phyloP scores from a whole-genome alignment of 768 basidiomycete genomes.

The Daedaleopsis sinensis region DNA sequence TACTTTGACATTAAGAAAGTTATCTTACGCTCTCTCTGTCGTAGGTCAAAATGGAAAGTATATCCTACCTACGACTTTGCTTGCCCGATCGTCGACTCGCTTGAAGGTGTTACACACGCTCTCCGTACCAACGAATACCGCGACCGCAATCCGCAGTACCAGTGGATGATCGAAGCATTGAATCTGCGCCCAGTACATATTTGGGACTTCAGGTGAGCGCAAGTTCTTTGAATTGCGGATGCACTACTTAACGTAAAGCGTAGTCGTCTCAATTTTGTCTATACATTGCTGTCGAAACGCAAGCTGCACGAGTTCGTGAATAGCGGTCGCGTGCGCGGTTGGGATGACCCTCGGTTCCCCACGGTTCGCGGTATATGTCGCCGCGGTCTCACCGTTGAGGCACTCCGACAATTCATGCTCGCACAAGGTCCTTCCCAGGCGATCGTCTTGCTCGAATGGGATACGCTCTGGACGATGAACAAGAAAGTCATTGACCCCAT shows the following conservation, averaged over 20 bases:
- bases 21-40: background rate
- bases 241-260: background rate
- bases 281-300: conserved; percentile 94
- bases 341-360: conserved; percentile 99
- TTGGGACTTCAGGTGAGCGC: conserved; percentile 89
- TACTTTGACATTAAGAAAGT: background rate
- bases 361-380: conserved; percentile 99
- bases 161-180: conserved; percentile 92
- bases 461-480: conserved; percentile 94
- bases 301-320: conserved; percentile 99
- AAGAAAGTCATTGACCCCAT: conserved; percentile 97
- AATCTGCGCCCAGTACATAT: conserved; percentile 80
- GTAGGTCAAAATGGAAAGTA: conserved; percentile 89
- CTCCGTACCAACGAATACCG: conserved; percentile 97
- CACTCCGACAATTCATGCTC: conserved; percentile 95
- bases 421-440: conserved; percentile 95
- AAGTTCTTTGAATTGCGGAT: background rate
- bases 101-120: conserved; percentile 97
- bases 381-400: conserved; percentile 94
- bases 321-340: conserved; percentile 82
- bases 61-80: conserved; percentile 99
- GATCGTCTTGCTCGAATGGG: conserved; percentile 95
- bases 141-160: conserved; percentile 95
- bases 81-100: conserved; percentile 92
- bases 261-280: conserved; percentile 95